Conservation (phyloP, 306 rosid species). For the Astragalus membranaceus region DNA sequence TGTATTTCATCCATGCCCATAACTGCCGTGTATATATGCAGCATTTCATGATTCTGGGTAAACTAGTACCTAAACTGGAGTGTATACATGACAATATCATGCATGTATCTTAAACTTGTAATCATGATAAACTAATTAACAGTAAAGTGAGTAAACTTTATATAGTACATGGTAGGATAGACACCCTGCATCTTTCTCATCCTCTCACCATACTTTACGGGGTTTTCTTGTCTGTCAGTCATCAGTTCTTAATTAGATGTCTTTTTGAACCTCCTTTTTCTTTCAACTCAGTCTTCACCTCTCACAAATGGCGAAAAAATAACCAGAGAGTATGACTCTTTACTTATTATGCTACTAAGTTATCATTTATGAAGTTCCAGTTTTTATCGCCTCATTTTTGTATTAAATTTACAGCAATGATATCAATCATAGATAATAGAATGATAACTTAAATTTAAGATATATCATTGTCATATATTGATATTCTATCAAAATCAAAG, state of each 20-base stretch:
- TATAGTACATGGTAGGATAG: too few relatives aligned
- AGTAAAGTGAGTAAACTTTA: neutral
- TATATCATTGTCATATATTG: neutral
- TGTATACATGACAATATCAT: neutral
- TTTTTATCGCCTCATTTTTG: neutral
- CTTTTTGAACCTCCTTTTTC: neutral
- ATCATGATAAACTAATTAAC: neutral
- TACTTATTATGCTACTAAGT: too few relatives aligned
- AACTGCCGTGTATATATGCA: neutral
- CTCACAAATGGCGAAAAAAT: neutral
- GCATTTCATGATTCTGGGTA: neutral
- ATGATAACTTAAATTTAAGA: neutral
- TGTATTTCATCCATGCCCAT: neutral
- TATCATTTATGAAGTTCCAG: neutral
- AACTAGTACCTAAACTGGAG: neutral
- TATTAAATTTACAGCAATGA: neutral
- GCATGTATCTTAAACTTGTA: neutral
- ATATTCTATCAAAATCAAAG: too few relatives aligned
- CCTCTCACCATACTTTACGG: neutral
- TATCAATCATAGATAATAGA: neutral
- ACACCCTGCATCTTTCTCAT: neutral
- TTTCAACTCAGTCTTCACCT: neutral
- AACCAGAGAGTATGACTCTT: neutral
- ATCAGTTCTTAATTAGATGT: neutral
- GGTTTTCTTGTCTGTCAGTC: neutral